Evolutionary conservation across 2,329 filamentous ascomycete genomes (phyloP).

Genomic region (Calonectria leucothoes): DNA sequence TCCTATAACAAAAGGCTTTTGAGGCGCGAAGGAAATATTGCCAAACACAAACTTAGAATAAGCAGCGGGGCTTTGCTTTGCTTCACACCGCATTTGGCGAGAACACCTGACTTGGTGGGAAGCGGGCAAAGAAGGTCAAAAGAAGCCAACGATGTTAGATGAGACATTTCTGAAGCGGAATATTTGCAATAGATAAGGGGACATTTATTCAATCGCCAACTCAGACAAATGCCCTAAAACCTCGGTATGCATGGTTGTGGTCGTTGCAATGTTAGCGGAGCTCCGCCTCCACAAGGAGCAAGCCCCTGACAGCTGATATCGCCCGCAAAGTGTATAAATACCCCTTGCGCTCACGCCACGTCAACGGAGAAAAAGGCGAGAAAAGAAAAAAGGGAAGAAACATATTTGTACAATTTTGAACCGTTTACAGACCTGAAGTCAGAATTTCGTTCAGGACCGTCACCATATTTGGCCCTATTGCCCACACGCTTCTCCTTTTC

Average conservation of each 20-base stretch:
- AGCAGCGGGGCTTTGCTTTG: too few relatives aligned
- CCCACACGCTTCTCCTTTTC: conserved; percentile 16
- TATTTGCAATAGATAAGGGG: not conserved
- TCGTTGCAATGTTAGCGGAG: not conserved
- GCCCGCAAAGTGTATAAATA: not conserved
- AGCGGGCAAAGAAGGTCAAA: not conserved
- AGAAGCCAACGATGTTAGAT: not conserved
- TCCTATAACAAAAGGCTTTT: too few relatives aligned
- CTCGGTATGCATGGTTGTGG: not conserved
- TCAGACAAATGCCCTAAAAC: not conserved
- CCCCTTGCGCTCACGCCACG: not conserved
- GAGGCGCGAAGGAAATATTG: too few relatives aligned
- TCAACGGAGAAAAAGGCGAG: too few relatives aligned
- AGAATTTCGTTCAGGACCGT: conserved; percentile 10
- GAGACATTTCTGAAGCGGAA: not conserved
- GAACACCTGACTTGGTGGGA: too few relatives aligned
- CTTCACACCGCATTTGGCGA: too few relatives aligned
- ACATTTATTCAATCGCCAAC: not conserved
- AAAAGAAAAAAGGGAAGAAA: too few relatives aligned
- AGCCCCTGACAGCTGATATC: not conserved
- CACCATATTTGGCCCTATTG: conserved; percentile 15
- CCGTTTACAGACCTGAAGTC: not conserved
- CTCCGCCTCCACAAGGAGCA: not conserved
- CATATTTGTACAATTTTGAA: too few relatives aligned
- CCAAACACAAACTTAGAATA: too few relatives aligned